Evolutionary conservation across 768 basidiomycete genomes (phyloP), one percentile per base, ranked within the genome.

Genomic region (Leccinellum luteum): DNA sequence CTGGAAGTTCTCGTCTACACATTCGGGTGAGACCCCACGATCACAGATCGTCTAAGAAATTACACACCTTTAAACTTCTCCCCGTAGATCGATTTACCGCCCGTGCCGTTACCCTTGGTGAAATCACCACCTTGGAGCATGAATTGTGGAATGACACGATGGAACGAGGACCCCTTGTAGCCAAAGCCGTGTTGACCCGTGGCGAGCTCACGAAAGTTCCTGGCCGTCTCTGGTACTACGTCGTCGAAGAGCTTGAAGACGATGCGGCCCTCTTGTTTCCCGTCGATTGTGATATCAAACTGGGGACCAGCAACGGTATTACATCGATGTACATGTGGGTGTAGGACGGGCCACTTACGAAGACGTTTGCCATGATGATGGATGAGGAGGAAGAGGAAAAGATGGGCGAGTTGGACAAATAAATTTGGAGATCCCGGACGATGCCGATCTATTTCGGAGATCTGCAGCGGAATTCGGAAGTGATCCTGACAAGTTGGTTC

Each of bases 111-210:
- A 23, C 73, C 69, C 13, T 56, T 63, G 61, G 86, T 89, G 72
- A 96, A 96, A 71, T 94, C 92, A 55, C 94, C 94, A 19, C 92
- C 93, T 72, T 95, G 93, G 55, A 92, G 79, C 90, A 93, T 93
- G 75, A 93, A 94, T 43, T 80, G 50, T 63, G 88, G 89, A 69
- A 94, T 92, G 66, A 94, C 76, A 61, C 92, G 88, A 73, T 94
- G 92, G 84, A 94, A 94, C 0, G 38, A 23, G 23, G 77, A 78
- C 12, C 84, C 86, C 48, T 70, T 51, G 76, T 95, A 98, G 48
- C 92, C 89, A 56, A 74, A 91, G 7, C 89, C 89, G 52, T 88
- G 64, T 69, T 82, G 64, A 48, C 90, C 89, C 14, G 90, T 92
- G 55, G 86, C 86, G 48, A 97, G 82, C 73, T 92, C 90, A 52